Percentiles rank a stretch among this genome's conserved stretches.
phyloP scores from a whole-genome alignment of 345 rosid genomes.

The Ricinus communis region DNA sequence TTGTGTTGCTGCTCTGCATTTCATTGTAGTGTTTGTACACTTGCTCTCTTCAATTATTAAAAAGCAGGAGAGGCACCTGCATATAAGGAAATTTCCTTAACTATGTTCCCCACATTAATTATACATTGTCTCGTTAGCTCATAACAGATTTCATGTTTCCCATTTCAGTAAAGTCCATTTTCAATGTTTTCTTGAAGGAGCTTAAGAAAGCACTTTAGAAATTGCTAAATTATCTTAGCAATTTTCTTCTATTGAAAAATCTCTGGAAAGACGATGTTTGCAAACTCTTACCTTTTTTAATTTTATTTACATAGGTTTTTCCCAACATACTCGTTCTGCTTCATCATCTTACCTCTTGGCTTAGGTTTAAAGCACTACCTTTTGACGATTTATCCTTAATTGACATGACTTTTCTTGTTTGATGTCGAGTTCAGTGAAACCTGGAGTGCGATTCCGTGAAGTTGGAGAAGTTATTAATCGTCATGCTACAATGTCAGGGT shows the following conservation, averaged over 20 bases:
- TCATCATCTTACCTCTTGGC: not conserved
- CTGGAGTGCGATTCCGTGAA: conserved; percentile 93
- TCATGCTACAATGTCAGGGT: conserved; percentile 87
- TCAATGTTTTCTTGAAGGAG: too few relatives aligned
- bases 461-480: conserved; percentile 89
- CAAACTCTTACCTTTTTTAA: too few relatives aligned
- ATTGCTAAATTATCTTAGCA: too few relatives aligned
- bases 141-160: too few relatives aligned
- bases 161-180: too few relatives aligned
- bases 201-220: too few relatives aligned
- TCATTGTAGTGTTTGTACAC: not conserved
- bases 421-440: conserved; percentile 60
- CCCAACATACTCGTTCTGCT: not conserved
- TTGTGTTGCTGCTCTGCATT: not conserved
- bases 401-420: not conserved
- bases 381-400: too few relatives aligned
- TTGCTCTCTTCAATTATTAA: not conserved
- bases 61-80: not conserved
- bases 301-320: not conserved
- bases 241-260: too few relatives aligned
- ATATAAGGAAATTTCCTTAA: not conserved
- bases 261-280: too few relatives aligned
- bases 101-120: not conserved
- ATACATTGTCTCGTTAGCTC: too few relatives aligned
- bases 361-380: not conserved